These are phyloP conservation scores for Neonectria sp. DNA, from an alignment of 2,329 filamentous ascomycete species.

Conservation along the genomic window DNA sequence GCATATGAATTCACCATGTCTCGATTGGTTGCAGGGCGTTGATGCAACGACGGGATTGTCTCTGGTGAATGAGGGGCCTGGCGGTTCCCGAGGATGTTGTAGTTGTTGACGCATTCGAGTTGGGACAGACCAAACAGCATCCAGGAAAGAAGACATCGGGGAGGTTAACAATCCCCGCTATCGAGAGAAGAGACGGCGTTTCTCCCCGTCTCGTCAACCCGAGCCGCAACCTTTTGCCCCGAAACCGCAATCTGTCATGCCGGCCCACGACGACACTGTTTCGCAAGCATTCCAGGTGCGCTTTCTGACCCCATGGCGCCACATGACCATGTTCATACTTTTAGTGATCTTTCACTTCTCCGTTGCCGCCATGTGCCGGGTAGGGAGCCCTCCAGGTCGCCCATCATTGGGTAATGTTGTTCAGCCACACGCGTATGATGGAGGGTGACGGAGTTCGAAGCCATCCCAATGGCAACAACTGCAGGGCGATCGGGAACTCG, in stretches of 20 bases:
- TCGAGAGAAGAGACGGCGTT: constrained; percentile 6
- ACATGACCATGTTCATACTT: not conserved
- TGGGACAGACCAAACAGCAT: not conserved
- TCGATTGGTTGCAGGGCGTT: constrained; percentile 9
- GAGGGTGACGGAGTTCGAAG: not conserved
- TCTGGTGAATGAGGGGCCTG: constrained; percentile 4
- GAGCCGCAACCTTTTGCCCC: constrained; percentile 19
- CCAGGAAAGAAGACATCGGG: not conserved
- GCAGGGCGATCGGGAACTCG: not conserved
- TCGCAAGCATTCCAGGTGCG: constrained; percentile 26
- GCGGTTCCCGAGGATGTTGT: not conserved
- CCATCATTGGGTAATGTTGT: not conserved
- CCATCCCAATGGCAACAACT: constrained; percentile 1
- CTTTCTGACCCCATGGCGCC: not conserved
- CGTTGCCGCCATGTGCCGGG: not conserved
- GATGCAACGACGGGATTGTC: constrained; percentile 4
- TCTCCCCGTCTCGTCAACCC: constrained; percentile 13
- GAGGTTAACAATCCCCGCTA: not conserved
- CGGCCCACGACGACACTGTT: constrained; percentile 13
- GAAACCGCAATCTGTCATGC: not conserved
- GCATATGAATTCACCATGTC: constrained; percentile 9
- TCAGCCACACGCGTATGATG: constrained; percentile 8
- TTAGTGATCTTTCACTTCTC: not conserved
- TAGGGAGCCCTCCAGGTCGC: not conserved
- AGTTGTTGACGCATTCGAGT: not conserved